phyloP scores from a whole-genome alignment of 495 filamentous ascomycete species.

The Xylaria palmicola region DNA sequence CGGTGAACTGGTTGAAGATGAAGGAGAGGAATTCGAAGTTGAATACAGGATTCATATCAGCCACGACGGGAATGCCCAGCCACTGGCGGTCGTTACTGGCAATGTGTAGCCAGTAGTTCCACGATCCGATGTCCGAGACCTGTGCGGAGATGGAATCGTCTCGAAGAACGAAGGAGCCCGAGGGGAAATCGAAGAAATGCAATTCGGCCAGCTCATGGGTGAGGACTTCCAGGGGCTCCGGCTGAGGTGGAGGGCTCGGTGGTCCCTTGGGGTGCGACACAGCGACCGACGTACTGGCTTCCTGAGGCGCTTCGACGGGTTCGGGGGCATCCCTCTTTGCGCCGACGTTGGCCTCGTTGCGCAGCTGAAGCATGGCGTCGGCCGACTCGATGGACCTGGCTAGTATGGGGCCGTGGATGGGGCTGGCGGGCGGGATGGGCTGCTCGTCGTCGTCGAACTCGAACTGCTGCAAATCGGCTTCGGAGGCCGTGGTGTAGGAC shows the following conservation, averaged over 20 bases:
- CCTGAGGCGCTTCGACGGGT: conserved; percentile 14
- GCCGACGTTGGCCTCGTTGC: conserved; percentile 34
- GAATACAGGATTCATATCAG: conserved; percentile 96
- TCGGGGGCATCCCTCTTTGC: conserved; percentile 33
- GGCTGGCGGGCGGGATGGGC: conserved; percentile 80
- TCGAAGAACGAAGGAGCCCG: conserved; percentile 79
- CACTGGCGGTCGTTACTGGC: conserved; percentile 74
- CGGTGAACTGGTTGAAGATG: conserved; percentile 94
- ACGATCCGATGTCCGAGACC: conserved; percentile 83
- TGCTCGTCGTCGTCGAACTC: conserved; percentile 73
- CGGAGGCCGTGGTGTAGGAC: conserved; percentile 74
- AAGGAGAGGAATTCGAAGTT: conserved; percentile 98
- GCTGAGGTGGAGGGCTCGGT: conserved; percentile 55
- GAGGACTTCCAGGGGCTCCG: conserved; percentile 70
- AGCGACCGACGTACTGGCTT: conserved; percentile 12
- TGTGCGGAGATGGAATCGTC: conserved; percentile 71
- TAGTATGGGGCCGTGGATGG: conserved; percentile 63
- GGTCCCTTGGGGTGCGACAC: conserved; percentile 37
- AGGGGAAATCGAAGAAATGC: conserved; percentile 88
- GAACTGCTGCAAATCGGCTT: conserved; percentile 77
- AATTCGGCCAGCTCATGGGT: conserved; percentile 76
- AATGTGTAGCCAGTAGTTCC: conserved; percentile 96
- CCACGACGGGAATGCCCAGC: conserved; percentile 81
- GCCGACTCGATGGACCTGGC: conserved; percentile 46
- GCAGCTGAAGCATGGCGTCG: conserved; percentile 44